phyloP scores from a whole-genome alignment of 2,329 filamentous ascomycete genomes.

The Ophiosphaerella herpotricha region DNA sequence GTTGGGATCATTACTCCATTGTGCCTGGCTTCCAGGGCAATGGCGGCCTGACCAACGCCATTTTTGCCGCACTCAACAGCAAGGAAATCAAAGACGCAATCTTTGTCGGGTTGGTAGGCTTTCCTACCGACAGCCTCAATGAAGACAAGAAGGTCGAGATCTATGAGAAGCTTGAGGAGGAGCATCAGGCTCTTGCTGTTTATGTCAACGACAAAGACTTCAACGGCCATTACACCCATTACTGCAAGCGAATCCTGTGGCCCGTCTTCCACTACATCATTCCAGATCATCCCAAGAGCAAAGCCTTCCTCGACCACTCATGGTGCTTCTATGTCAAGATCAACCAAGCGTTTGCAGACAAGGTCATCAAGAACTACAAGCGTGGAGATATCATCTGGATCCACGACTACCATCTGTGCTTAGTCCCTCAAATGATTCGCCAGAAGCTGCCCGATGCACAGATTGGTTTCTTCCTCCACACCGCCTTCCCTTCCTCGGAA shows the following conservation, averaged over 20 bases:
- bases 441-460: constrained; percentile 89
- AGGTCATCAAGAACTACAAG: constrained; percentile 90
- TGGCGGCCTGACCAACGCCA: constrained; percentile 86
- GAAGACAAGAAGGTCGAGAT: constrained; percentile 81
- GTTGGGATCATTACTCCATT: constrained; percentile 79
- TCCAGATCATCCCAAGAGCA: constrained; percentile 96
- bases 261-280: constrained; percentile 98
- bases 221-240: constrained; percentile 92
- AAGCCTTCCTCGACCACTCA: constrained; percentile 95
- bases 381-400: constrained; percentile 91
- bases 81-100: constrained; percentile 74
- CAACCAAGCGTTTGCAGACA: constrained; percentile 91
- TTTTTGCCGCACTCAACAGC: constrained; percentile 74
- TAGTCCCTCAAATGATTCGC: constrained; percentile 87
- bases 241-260: constrained; percentile 97
- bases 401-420: constrained; percentile 90
- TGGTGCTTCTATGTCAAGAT: constrained; percentile 93
- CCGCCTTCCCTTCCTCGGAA: constrained; percentile 93
- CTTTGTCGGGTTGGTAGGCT: constrained; percentile 92
- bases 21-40: constrained; percentile 89
- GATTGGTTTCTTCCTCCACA: constrained; percentile 95
- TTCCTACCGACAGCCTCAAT: constrained; percentile 85
- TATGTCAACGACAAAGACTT: constrained; percentile 91
- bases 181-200: constrained; percentile 81
- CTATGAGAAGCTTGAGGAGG: constrained; percentile 76